These are phyloP conservation scores for Antarctomyces pellizariae DNA, from an alignment of 495 filamentous ascomycete genomes.

Conservation along the genomic window DNA sequence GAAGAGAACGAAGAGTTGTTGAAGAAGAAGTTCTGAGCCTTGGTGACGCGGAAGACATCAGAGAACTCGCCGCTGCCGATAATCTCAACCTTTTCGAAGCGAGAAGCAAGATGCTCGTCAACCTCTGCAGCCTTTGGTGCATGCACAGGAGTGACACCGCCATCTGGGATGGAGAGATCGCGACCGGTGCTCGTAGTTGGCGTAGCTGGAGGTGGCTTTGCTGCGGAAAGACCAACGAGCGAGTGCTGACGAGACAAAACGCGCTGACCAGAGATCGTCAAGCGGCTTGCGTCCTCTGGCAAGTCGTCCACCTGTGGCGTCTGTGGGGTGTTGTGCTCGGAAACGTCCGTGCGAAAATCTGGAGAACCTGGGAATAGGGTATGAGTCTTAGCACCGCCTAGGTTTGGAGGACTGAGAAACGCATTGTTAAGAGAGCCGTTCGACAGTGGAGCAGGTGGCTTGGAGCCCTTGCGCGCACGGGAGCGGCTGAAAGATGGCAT, in stretches of 20 bases:
- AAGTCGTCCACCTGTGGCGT: conserved; percentile 56
- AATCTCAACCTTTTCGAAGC: conserved; percentile 54
- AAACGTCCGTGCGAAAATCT: conserved; percentile 20
- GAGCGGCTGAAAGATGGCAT: conserved; percentile 17
- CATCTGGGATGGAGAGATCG: conserved; percentile 24
- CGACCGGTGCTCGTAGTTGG: conserved; percentile 60
- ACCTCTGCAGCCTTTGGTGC: conserved; percentile 36
- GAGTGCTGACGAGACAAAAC: too few relatives aligned
- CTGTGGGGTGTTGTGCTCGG: conserved; percentile 37
- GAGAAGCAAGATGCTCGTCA: conserved; percentile 39
- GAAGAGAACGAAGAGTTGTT: conserved; percentile 10
- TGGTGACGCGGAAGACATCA: conserved; percentile 55
- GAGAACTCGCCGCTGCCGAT: conserved; percentile 85
- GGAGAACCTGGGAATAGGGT: conserved; percentile 25
- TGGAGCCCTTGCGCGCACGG: conserved; percentile 13
- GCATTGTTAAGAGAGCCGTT: conserved; percentile 13
- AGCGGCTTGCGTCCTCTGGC: conserved; percentile 57
- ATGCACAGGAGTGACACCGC: conserved; percentile 29
- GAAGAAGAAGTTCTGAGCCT: conserved; percentile 22
- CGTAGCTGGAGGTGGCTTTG: conserved; percentile 50
- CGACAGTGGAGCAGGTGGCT: conserved; percentile 15
- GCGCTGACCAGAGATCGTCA: conserved; percentile 43
- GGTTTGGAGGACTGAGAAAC: conserved; percentile 10
- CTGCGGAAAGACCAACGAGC: too few relatives aligned
- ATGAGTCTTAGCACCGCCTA: conserved; percentile 23